Evolutionary conservation across 164 flowering plant genomes (phyloP).

Genomic region (Berberis vulgaris): DNA sequence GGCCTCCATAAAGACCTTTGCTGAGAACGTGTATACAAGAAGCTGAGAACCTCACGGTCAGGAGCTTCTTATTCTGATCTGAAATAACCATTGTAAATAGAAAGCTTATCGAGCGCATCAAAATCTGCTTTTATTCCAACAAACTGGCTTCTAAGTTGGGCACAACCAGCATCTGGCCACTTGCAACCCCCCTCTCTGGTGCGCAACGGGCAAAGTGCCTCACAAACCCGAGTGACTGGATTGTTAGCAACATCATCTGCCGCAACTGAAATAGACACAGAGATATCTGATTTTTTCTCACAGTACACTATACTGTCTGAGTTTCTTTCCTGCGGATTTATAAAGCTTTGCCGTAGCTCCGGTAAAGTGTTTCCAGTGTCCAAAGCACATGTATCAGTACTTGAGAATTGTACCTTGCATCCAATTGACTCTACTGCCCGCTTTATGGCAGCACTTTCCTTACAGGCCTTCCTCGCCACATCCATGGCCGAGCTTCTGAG

Average conservation of each 20-base stretch:
- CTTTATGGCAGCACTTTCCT: slow-evolving; percentile 74
- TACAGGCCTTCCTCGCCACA: slow-evolving; percentile 54
- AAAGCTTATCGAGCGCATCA: slow-evolving; percentile 90
- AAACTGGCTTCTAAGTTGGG: slow-evolving; percentile 85
- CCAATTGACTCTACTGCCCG: slow-evolving; percentile 86
- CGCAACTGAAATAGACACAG: slow-evolving; percentile 48
- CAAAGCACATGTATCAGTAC: slow-evolving; percentile 49
- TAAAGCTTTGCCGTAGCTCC: slow-evolving; percentile 22
- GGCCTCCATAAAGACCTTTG: too few species aligned
- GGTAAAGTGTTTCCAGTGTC: slow-evolving; percentile 43
- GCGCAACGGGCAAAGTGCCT: slow-evolving; percentile 67
- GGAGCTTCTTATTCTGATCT: slow-evolving; percentile 22
- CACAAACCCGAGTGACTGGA: slow-evolving; percentile 51
- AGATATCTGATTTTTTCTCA: slow-evolving; percentile 52
- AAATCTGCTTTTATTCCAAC: slow-evolving; percentile 78
- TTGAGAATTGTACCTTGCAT: slow-evolving; percentile 71
- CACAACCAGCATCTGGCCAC: slow-evolving; percentile 96
- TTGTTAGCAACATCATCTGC: slow-evolving; percentile 24
- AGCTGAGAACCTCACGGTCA: too few species aligned
- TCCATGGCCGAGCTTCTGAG: slow-evolving; percentile 52
- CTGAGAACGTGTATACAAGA: too few species aligned
- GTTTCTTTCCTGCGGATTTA: slow-evolving; percentile 23
- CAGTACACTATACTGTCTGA: slow-evolving; percentile 18
- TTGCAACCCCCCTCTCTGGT: slow-evolving; percentile 73
- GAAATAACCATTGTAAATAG: slow-evolving; percentile 74